A percentile compares a stretch with the other conserved stretches of the same genome.
phyloP scores from a whole-genome alignment of 2,329 filamentous ascomycete species.

The Cladophialophora yegresii region DNA sequence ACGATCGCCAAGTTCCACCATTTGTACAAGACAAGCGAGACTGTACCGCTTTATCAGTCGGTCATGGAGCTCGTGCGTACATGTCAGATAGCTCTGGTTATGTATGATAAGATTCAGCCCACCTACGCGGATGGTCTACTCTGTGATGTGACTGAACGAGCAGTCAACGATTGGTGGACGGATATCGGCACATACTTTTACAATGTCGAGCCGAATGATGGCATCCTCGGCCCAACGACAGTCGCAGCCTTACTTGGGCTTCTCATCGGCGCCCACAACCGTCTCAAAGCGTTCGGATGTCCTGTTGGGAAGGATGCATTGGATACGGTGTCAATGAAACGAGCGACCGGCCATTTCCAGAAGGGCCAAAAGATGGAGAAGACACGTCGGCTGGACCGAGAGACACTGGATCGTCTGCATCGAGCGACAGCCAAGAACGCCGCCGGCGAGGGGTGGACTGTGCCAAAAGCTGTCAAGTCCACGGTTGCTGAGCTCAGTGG shows the following conservation, averaged over 20 bases:
- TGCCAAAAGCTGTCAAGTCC: conserved; percentile 91
- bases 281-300: conserved; percentile 79
- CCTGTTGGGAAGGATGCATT: conserved; percentile 90
- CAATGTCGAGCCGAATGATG: conserved; percentile 88
- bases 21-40: conserved; percentile 83
- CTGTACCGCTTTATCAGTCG: conserved; percentile 72
- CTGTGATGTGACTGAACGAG: conserved; percentile 88
- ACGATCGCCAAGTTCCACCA: conserved; percentile 90
- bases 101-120: conserved; percentile 84
- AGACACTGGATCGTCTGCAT: conserved; percentile 79
- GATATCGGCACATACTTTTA: conserved; percentile 90
- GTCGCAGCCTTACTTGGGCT: conserved; percentile 85
- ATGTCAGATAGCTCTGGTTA: conserved; percentile 82
- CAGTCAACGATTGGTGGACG: conserved; percentile 93
- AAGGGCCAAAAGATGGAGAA: conserved; percentile 80
- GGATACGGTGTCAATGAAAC: conserved; percentile 77
- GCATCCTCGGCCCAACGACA: conserved; percentile 86
- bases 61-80: conserved; percentile 88
- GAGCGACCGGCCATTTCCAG: conserved; percentile 84
- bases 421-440: conserved; percentile 86
- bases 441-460: conserved; percentile 83
- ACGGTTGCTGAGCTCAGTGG: conserved; percentile 92
- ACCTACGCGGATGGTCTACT: conserved; percentile 90
- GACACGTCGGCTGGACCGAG: conserved; percentile 76
- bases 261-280: conserved; percentile 84